Conservation (phyloP, 768 basidiomycete genomes). For the Podaxis sp. region DNA sequence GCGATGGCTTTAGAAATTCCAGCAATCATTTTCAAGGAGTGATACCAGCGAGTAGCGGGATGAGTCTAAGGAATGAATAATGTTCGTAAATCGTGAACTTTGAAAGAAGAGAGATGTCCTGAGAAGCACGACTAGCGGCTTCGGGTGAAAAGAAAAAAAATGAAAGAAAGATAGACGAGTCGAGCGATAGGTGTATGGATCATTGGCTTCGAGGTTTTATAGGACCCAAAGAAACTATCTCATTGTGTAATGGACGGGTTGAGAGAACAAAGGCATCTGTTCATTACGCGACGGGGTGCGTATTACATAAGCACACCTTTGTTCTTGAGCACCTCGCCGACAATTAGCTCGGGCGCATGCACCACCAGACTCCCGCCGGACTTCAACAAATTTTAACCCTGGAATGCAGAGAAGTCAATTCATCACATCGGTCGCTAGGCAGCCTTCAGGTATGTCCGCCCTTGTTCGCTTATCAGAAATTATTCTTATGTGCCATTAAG, state of each 20-base stretch:
- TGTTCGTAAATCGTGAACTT: background rate
- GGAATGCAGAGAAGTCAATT: background rate
- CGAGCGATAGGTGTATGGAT: background rate
- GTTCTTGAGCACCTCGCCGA: background rate
- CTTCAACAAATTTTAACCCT: background rate
- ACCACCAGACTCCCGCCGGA: background rate
- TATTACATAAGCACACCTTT: background rate
- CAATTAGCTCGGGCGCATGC: background rate
- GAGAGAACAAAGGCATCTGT: background rate
- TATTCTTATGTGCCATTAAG: constrained; percentile 2
- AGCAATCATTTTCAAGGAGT: constrained; percentile 55
- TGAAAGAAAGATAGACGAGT: constrained; percentile 2
- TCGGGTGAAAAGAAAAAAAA: constrained; percentile 1
- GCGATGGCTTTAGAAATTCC: constrained; percentile 68
- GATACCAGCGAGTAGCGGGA: background rate
- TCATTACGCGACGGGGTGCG: background rate
- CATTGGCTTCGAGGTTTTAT: background rate
- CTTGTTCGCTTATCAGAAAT: background rate
- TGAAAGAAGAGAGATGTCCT: background rate
- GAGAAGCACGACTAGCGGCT: constrained; percentile 30
- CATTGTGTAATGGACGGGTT: background rate
- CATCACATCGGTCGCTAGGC: background rate
- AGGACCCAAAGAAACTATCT: background rate
- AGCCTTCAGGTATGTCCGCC: too few species aligned
- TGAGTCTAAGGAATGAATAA: background rate